Evolutionary conservation across 176 grass and related monocot species (phyloP).

Genomic region (Rhipidocladum racemiflorum): DNA sequence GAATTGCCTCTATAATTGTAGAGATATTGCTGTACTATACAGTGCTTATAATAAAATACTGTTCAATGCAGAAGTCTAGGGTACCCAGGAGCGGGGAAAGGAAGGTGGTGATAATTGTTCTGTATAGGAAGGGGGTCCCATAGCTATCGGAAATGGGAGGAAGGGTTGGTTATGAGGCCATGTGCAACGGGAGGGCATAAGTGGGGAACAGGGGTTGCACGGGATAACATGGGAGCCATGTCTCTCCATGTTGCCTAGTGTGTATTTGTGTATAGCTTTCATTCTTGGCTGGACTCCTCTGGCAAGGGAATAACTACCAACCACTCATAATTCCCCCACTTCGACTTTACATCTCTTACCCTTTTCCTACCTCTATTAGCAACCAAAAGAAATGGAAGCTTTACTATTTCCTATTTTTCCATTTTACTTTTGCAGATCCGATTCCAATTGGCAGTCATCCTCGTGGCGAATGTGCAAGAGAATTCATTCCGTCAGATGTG

Average conservation of each 20-base stretch:
- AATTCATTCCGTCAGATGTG: not conserved
- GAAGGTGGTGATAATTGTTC: constrained; percentile 43
- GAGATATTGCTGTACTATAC: constrained; percentile 25
- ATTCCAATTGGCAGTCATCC: constrained; percentile 26
- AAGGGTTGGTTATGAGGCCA: constrained; percentile 56
- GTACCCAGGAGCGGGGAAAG: constrained; percentile 32
- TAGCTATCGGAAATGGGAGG: constrained; percentile 35
- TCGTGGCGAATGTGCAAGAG: constrained; percentile 9
- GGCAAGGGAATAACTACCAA: constrained; percentile 44
- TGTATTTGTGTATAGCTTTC: constrained; percentile 72
- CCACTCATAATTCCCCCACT: constrained; percentile 39
- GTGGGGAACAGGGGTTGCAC: constrained; percentile 78
- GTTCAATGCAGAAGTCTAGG: constrained; percentile 40
- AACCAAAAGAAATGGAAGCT: constrained; percentile 44
- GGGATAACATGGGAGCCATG: constrained; percentile 81
- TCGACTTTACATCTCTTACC: constrained; percentile 42
- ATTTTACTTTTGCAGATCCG: constrained; percentile 41
- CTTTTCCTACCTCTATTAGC: constrained; percentile 40
- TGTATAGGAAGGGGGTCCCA: constrained; percentile 45
- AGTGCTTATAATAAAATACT: constrained; percentile 38
- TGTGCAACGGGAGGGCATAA: constrained; percentile 70
- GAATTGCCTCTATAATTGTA: constrained; percentile 24
- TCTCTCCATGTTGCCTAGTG: constrained; percentile 65
- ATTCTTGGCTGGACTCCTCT: constrained; percentile 69
- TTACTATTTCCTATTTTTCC: constrained; percentile 31